Conservation (phyloP, 495 filamentous ascomycete genomes). For the Amniculicola lignicola region DNA sequence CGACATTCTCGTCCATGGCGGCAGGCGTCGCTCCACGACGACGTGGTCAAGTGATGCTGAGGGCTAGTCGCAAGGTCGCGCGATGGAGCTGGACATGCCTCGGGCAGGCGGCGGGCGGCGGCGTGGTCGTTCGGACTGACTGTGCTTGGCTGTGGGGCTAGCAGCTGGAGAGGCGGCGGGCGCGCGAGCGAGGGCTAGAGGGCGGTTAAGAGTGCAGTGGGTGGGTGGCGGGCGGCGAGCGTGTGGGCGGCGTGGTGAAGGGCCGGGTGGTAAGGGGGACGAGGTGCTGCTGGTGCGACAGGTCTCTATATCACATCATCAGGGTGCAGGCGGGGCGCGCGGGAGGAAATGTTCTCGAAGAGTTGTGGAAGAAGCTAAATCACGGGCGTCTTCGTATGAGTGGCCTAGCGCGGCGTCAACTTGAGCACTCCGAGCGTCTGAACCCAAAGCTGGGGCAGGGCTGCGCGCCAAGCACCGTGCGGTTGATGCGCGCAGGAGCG, state of each 20-base stretch:
- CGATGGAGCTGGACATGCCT: constrained; percentile 1
- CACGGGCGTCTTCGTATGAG: constrained; percentile 1
- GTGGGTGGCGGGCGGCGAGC: neutral
- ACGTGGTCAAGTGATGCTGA: neutral
- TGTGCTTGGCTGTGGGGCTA: neutral
- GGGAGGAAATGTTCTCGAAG: constrained; percentile 20
- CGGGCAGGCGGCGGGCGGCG: neutral
- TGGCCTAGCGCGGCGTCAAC: constrained; percentile 14
- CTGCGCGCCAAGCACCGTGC: constrained; percentile 5
- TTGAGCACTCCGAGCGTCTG: neutral
- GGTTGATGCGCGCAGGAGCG: constrained; percentile 23
- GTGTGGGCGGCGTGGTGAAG: neutral
- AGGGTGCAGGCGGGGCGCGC: constrained; percentile 23
- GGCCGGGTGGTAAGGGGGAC: neutral
- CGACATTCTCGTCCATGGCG: constrained; percentile 21
- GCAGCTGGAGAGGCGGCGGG: neutral
- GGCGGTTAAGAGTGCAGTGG: neutral
- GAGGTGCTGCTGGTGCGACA: constrained; percentile 25
- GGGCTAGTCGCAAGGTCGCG: neutral
- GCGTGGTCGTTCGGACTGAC: neutral
- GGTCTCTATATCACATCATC: constrained; percentile 30
- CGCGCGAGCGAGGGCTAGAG: neutral
- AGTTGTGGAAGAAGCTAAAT: constrained; percentile 29
- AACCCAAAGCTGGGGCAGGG: constrained; percentile 20
- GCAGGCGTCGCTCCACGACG: neutral